phyloP scores from a whole-genome alignment of 106 monocot species.

The Chionographis japonica region DNA sequence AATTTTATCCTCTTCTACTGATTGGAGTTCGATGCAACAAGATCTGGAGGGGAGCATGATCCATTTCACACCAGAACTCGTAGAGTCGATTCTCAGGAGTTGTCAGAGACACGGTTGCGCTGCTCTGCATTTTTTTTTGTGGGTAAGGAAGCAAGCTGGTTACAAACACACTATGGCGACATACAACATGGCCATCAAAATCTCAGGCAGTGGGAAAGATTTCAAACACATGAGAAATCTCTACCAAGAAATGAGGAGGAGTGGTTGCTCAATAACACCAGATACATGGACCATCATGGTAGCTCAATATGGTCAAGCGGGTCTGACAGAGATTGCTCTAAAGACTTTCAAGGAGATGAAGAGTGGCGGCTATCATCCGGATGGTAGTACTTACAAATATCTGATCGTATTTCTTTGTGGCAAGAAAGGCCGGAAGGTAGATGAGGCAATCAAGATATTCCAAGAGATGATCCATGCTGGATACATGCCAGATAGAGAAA shows the following conservation, averaged over 20 bases:
- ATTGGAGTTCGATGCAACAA: constrained; percentile 36
- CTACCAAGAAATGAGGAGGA: constrained; percentile 67
- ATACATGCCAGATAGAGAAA: constrained; percentile 61
- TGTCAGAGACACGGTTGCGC: constrained; percentile 43
- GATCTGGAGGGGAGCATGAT: constrained; percentile 35
- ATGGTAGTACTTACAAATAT: constrained; percentile 66
- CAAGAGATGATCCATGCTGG: constrained; percentile 61
- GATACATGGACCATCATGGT: constrained; percentile 96
- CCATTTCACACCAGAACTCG: constrained; percentile 58
- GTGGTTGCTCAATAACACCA: constrained; percentile 20
- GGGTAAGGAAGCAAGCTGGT: constrained; percentile 41
- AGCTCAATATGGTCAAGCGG: constrained; percentile 80
- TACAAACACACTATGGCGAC: constrained; percentile 53
- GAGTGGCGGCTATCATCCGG: constrained; percentile 36
- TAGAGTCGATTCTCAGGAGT: constrained; percentile 35
- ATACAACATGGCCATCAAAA: constrained; percentile 87
- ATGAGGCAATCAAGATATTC: constrained; percentile 59
- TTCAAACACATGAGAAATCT: constrained; percentile 74
- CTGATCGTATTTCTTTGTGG: constrained; percentile 67
- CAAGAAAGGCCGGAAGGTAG: constrained; percentile 63
- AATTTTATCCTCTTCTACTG: constrained; percentile 45
- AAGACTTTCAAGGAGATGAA: constrained; percentile 80
- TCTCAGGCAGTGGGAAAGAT: constrained; percentile 78
- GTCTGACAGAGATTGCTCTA: constrained; percentile 73
- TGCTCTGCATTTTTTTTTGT: constrained; percentile 67